Conservation (phyloP, 192 early-diverging fungal species). For the Podila horticola region DNA sequence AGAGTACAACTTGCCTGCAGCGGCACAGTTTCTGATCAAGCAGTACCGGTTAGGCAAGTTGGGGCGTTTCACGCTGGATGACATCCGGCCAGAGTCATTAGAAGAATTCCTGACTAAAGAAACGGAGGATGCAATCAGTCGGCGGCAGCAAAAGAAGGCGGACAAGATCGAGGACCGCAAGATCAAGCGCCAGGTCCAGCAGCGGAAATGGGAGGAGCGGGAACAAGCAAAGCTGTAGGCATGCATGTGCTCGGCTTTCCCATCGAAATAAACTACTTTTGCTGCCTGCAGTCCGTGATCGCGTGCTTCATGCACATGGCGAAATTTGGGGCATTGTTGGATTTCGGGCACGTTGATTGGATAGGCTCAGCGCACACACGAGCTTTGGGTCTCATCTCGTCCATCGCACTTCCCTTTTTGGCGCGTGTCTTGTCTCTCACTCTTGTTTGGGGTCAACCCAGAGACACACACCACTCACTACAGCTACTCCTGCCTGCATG, state of each 20-base stretch:
- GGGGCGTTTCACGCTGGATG: constrained; percentile 87
- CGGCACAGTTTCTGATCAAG: constrained; percentile 77
- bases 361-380: no score
- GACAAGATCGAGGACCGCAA: constrained; percentile 58
- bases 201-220: constrained; percentile 27
- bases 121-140: constrained; percentile 28
- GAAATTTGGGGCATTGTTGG: background rate
- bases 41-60: constrained; percentile 87
- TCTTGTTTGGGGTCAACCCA: no score
- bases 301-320: background rate
- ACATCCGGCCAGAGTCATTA: constrained; percentile 63
- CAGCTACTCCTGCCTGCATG: no score
- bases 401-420: no score
- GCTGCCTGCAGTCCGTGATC: background rate
- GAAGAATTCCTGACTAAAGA: constrained; percentile 59
- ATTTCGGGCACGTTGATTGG: no score
- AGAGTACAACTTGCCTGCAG: constrained; percentile 69
- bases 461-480: no score
- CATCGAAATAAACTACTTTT: background rate
- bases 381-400: no score
- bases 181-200: constrained; percentile 23
- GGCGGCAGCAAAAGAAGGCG: constrained; percentile 60
- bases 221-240: background rate
- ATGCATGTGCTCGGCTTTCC: constrained; percentile 10
- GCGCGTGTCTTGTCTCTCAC: no score